A percentile compares a stretch with the other conserved stretches of the same genome.
Evolutionary conservation across 2,329 filamentous ascomycete species (phyloP).

Genomic region (Hymenotorrendiella dingleyae): DNA sequence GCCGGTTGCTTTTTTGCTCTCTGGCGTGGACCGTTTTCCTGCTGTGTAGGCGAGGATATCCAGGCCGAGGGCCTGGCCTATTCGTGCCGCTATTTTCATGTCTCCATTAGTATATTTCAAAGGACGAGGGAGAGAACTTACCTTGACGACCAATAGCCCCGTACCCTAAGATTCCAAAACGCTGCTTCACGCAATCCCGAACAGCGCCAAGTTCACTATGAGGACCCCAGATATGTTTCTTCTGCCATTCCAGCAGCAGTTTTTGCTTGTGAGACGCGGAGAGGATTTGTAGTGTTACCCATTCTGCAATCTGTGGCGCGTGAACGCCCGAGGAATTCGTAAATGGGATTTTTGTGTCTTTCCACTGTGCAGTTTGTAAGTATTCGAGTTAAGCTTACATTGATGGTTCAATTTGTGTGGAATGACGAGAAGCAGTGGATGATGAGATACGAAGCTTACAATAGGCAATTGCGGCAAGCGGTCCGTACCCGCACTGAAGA

Average conservation of each 20-base stretch:
- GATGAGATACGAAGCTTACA: not conserved
- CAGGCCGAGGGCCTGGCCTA: slow-evolving; percentile 53
- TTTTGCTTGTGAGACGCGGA: slow-evolving; percentile 50
- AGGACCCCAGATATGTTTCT: slow-evolving; percentile 46
- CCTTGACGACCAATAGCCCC: slow-evolving; percentile 35
- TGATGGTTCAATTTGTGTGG: not conserved
- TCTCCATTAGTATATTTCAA: slow-evolving; percentile 4
- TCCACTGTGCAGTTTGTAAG: slow-evolving; percentile 17
- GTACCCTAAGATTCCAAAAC: slow-evolving; percentile 44
- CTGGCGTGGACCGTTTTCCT: slow-evolving; percentile 49
- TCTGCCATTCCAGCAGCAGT: slow-evolving; percentile 50
- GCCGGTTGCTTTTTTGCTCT: slow-evolving; percentile 49
- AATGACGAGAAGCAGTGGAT: not conserved
- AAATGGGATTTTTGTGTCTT: slow-evolving; percentile 30
- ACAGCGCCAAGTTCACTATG: slow-evolving; percentile 31
- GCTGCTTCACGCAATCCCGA: slow-evolving; percentile 50
- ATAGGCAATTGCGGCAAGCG: slow-evolving; percentile 24
- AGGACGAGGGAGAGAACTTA: slow-evolving; percentile 27
- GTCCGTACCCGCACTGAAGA: slow-evolving; percentile 32
- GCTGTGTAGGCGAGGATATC: slow-evolving; percentile 61
- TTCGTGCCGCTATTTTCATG: slow-evolving; percentile 34
- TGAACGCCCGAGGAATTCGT: slow-evolving; percentile 33
- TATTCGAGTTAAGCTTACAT: not conserved
- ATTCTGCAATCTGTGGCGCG: slow-evolving; percentile 58
- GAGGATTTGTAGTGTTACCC: slow-evolving; percentile 57